Evolutionary conservation across 257 asterid species (phyloP), one percentile per base, ranked within the genome.

Genomic region (Coffea eugenioides): DNA sequence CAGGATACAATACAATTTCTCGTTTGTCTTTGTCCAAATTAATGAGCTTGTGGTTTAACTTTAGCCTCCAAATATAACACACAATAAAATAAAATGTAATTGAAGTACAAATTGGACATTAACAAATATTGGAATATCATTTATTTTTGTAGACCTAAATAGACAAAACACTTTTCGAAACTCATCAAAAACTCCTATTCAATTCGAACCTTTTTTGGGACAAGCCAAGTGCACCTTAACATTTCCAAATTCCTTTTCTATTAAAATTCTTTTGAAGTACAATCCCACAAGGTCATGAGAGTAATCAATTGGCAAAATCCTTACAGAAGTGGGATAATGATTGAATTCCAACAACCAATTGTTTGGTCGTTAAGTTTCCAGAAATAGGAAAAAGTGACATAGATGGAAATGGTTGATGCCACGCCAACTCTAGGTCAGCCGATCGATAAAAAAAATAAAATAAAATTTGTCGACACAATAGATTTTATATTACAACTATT

Each of bases 221-320:
- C 73, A 69, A 39, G 52, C 6, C 4, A 69, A 39, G 73, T 69
- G 73, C 73, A 68, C 46, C n/a, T 68, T 68, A 70, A 70, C 74
- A 70, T 70, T 70, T 20, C 8, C 1, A 70, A 41, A 57, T 20
- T 43, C 39, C 20, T 36, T 67, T 31, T 31, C 4, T 5, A 14
- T 31, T 67, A 31, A 67, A 67, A 27, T 4, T 27, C 46, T 25
- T 16, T 48, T 45, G 27, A 67, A 68, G 9, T 31, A 68, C 48
- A 15, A 68, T 68, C 27, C n/a, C 1, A 6, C 36, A 34, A 41
- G 43, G 36, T 25, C 36, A 62, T 23, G 68, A 62, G 2, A 23
- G 41, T n/a, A n/a, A 62, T 62, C 25, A 62, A 57, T 21, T 5
- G 21, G 21, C 27, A 27, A 0, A 56, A 57, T 12, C 48, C 16